phyloP scores from a whole-genome alignment of 2,329 filamentous ascomycete species.

The Cryphonectria carpinicola region DNA sequence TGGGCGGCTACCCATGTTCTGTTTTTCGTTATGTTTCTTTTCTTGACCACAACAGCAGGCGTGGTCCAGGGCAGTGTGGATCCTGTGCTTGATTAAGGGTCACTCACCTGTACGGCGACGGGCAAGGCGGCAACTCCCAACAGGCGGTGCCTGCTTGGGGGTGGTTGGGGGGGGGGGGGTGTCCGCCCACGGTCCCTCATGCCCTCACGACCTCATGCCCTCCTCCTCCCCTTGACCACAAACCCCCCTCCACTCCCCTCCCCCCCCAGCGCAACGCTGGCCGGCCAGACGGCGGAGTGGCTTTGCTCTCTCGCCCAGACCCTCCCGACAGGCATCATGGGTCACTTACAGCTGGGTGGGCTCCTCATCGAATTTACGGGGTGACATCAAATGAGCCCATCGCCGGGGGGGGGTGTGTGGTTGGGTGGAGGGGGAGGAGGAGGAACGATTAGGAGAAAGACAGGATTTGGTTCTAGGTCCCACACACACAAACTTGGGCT shows the following conservation, averaged over 20 bases:
- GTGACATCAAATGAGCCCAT: slow-evolving; percentile 27
- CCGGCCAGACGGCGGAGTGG: neutral
- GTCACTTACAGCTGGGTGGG: slow-evolving; percentile 20
- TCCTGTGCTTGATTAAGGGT: slow-evolving; percentile 25
- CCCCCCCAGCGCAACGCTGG: neutral
- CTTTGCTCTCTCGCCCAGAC: slow-evolving; percentile 7
- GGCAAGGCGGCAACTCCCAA: slow-evolving; percentile 25
- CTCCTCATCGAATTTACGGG: slow-evolving; percentile 29
- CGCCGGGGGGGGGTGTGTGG: slow-evolving; percentile 1
- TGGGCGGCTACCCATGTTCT: slow-evolving; percentile 16
- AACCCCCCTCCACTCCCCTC: neutral
- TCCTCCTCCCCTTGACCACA: neutral
- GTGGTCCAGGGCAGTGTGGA: slow-evolving; percentile 16
- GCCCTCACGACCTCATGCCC: neutral
- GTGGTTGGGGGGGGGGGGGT: neutral
- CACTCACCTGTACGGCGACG: slow-evolving; percentile 23
- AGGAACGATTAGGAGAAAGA: neutral
- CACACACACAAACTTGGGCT: slow-evolving; percentile 2
- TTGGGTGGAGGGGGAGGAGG: too few relatives aligned
- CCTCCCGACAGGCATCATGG: slow-evolving; percentile 20
- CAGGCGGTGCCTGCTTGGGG: slow-evolving; percentile 11
- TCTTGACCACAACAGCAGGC: slow-evolving; percentile 17
- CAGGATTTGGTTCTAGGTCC: slow-evolving; percentile 12
- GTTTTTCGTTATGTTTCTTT: slow-evolving; percentile 15
- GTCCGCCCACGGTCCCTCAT: slow-evolving; percentile 13